Evolutionary conservation across 1,139 yeast genomes (phyloP), one percentile per base, ranked within the genome.

Genomic region (Candida pseudocylindracea): DNA sequence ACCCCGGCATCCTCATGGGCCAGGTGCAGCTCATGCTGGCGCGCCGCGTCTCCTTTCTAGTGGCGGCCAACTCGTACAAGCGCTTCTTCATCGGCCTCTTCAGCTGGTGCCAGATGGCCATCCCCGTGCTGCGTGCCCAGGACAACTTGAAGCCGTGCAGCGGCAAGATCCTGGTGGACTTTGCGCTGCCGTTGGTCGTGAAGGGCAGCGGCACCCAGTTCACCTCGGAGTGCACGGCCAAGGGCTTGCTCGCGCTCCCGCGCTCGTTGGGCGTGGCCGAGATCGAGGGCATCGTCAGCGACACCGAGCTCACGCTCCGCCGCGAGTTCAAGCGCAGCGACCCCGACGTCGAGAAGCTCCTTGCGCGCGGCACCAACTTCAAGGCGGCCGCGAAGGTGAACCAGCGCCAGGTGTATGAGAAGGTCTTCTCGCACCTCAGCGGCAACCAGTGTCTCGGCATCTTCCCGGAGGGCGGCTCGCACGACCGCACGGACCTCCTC

Each of bases 381-480:
- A 80, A 79, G 47, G 54, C 63, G 25, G 96, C 96, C 1, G 73
- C 67, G 33, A 78, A 76, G 45, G 75, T 88, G 34, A 81, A 88
- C 52, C 95, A 88, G 52, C 67, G 79, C 28, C 58, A 62, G 31
- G 93, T 88, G 37, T 88, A 80, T 51, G 67, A 73, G 37, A 61
- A 64, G 41, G 96, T 88, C 2, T 88, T 85, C 48, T 64, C 71
- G 34, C 94, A 81, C 49, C 60, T 88, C 39, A 66, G 79, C 12
- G 63, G 67, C 36, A 83, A 88, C 33, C 71, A 79, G 37, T 79
- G 93, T 42, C 57, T 88, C 29, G 98, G 96, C n/a, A 80, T 88
- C 33, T 88, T 85, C 54, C 96, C 96, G 3, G 96, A 85, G 54
- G 96, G 96, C 33, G 96, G 96, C 1, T 79, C 93, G 12, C 98